A percentile compares a stretch with the other conserved stretches of the same genome.
Conservation (phyloP, 75 land plant genomes). For the Sequoiadendron giganteum region DNA sequence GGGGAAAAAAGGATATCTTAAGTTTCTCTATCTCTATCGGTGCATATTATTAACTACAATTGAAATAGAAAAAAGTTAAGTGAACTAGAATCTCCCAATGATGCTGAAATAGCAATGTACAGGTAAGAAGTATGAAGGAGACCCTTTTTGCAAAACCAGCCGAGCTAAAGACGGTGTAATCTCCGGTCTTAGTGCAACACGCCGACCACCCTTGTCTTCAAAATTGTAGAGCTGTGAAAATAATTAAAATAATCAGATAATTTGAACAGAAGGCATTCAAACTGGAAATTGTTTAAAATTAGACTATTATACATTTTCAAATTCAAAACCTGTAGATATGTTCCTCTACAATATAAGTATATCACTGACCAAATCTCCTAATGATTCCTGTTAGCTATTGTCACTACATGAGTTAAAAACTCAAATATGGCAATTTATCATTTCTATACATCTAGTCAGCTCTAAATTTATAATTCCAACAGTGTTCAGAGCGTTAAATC, state of each 20-base stretch:
- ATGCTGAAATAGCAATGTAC: neutral
- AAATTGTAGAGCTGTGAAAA: slow-evolving; percentile 80
- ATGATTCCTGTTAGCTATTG: neutral
- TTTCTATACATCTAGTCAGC: neutral
- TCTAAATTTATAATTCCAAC: neutral
- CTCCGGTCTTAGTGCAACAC: slow-evolving; percentile 94
- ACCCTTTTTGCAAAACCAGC: slow-evolving; percentile 95
- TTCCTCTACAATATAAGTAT: neutral
- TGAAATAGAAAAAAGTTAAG: neutral
- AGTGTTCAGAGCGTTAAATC: neutral
- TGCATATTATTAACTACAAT: neutral
- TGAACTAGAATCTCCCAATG: neutral
- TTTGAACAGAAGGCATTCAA: neutral
- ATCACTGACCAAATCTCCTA: neutral
- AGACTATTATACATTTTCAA: neutral
- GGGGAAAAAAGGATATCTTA: neutral
- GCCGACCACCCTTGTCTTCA: slow-evolving; percentile 96
- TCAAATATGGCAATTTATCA: neutral
- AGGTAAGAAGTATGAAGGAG: neutral
- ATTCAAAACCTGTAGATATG: neutral
- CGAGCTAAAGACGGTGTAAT: slow-evolving; percentile 97
- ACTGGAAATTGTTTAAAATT: neutral
- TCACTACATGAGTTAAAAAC: neutral
- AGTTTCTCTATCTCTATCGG: neutral
- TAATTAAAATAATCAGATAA: neutral